Base-by-base conservation (phyloP, 1,284 basidiomycete genomes). In the Chalciporus sp. region DNA sequence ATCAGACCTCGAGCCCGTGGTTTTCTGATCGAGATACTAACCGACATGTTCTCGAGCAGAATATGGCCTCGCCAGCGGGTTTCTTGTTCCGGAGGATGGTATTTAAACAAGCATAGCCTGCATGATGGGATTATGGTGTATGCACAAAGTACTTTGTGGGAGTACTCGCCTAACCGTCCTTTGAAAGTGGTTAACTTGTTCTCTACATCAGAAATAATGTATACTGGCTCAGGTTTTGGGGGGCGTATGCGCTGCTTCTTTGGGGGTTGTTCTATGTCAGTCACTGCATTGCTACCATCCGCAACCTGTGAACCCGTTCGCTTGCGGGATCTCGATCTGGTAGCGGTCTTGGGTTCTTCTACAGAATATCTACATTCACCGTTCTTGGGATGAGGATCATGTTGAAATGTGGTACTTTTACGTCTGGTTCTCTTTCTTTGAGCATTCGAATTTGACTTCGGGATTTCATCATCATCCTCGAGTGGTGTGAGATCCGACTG, bases 91-190 rank as follows among this genome's bases (percentile, higher is more conserved):
- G 81, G 5, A 95, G 72, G 23, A 95, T 76, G 0, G 92, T 94
- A 65, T 95, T 95, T 44, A 95, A 71, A 65, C 92, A 95, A 1
- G 93, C 92, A 65, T 94, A 88, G 10, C 82, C 83, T 76, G 33
- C 7, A 19, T 12, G 43, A 17, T 39, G 20, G 42, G 31, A 55
- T 44, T 20, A 28, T 17, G 11, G 23, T 2, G 6, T 10, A 17
- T 3, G 16, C 31, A 57, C 41, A 37, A 56, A 40, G 37, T 37
- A 17, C 31, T 47, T 43, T 28, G 51, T 39, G 1, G 9, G 2
- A 4, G 20, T 16, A 58, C 71, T 26, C 61, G 77, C 87, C 86
- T 20, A 89, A 72, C n/a, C 87, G 76, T 39, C 88, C 92, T 67
- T 77, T 84, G 71, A 88, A 94, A 1, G 78, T 83, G 1, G 88